Evolutionary conservation across 1,284 basidiomycete genomes (phyloP).

Genomic region (Moesziomyces antarcticus): DNA sequence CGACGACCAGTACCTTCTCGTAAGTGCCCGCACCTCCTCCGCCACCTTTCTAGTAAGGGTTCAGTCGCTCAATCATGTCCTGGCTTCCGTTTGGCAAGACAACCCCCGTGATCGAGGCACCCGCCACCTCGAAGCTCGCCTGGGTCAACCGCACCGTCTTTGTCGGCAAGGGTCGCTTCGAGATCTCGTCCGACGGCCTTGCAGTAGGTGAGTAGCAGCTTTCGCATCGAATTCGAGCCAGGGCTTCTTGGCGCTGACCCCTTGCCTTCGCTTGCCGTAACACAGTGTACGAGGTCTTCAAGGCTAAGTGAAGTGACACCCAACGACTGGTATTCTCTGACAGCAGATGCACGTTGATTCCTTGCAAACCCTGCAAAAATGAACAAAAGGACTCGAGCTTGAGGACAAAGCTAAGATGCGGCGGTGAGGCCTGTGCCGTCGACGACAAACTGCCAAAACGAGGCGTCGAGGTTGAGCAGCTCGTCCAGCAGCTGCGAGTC

Average conservation of each 20-base stretch:
- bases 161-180: slow-evolving; percentile 38
- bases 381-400: no score
- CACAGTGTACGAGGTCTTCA: slow-evolving; percentile 40
- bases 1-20: slow-evolving; percentile 34
- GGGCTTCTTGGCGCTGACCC: not conserved
- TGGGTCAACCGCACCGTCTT: slow-evolving; percentile 48
- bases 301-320: slow-evolving; percentile 15
- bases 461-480: slow-evolving; percentile 33
- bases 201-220: slow-evolving; percentile 24
- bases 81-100: slow-evolving; percentile 5
- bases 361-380: no score
- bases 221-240: not conserved
- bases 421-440: slow-evolving; percentile 7
- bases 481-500: slow-evolving; percentile 35
- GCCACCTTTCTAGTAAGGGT: not conserved
- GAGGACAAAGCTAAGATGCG: not conserved
- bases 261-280: not conserved
- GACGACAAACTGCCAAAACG: slow-evolving; percentile 39
- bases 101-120: slow-evolving; percentile 33
- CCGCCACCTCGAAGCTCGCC: slow-evolving; percentile 31
- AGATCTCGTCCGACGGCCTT: slow-evolving; percentile 14
- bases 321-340: no score
- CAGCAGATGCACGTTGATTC: no score
- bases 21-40: slow-evolving; percentile 8
- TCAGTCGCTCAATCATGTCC: no score